Evolutionary conservation across 805 yeast genomes (phyloP), one percentile per base, ranked within the genome.

Genomic region (Teunomyces panamensis): DNA sequence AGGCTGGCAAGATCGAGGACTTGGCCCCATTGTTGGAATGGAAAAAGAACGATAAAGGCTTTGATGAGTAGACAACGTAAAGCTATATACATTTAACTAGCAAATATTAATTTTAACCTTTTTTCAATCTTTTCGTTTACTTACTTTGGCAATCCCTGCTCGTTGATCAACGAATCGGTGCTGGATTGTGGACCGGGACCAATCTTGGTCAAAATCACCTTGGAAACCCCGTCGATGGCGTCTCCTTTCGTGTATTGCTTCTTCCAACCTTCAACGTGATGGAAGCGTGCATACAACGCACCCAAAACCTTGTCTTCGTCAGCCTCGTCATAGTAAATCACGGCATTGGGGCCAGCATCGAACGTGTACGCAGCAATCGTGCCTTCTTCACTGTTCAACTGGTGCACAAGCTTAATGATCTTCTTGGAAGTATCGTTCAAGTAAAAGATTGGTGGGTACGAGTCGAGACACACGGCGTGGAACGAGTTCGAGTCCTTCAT

Each of bases 341-440:
- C 99, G 16, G 97, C 96, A 69, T 94, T 94, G 68, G 99, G 99
- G 63, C 99, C 99, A 29, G 99, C 99, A 68, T 94, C 99, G 62
- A 87, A 94, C 1, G 99, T 94, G 69, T 94, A 94, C 33, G 98
- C 98, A 9, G 96, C 99, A 47, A 92, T 77, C 9, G 78, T 77
- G 45, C 87, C 88, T 30, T 79, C 83, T 3, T 65, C 55, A 54
- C 78, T 84, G 63, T 94, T 94, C 64, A 94, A 80, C 47, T 76
- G 71, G 67, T 94, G 95, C 42, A 90, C 79, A 44, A 88, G 73
- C 57, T 85, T 87, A 54, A 91, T 85, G 59, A 89, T 80, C 46
- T 82, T 83, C 57, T 87, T 53, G 5, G 97, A 90, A 6, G 94
- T 87, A 65, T 92, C 98, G 63, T 88, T 92, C 70, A 91, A 71